Base-by-base conservation (phyloP, 2,329 filamentous ascomycete genomes). In the Aureobasidium sp. region DNA sequence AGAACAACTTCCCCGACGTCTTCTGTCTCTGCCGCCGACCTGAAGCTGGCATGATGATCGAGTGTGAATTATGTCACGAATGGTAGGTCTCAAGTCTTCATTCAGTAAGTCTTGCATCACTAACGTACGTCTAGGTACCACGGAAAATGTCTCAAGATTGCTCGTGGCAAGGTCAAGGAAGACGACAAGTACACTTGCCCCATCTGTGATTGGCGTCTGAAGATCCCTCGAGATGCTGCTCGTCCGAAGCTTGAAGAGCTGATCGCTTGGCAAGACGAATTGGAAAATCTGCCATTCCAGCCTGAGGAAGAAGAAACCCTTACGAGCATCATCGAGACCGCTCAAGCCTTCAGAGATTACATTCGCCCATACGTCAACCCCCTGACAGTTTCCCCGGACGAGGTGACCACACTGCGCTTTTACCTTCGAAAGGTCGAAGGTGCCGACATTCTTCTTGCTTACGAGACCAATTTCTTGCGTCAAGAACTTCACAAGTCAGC, bases 31-130 rank as follows among this genome's bases (percentile, higher is more conserved):
- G 94, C 75, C 85, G 94, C 62, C 90, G 87, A 64, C 84, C 90
- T 7, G 94, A 99, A 74, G 91, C 93, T 38, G 94, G 94, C 55
- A 95, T 97, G 88, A 99, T 99, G 94, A 97, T 99, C 68, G 94
- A 99, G 74, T 99, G 94, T 72, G 94, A 97, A 72, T 80, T 96
- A 40, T 99, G 94, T 74, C 93, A 96, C 69, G 94, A 99, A 77
- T 99, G 94, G 94, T 92, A 73, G 78, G 21, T 29, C 35, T 53
- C 67, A 8, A n/a, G 9, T 38, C 11, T 6, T 9, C 4, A 3
- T 37, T 27, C 19, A 37, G 10, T 9, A 11, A 25, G n/a, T 19
- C 19, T 33, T 21, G 40, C 42, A 27, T 4, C 15, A 38, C 23
- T 58, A 10, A 37, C 11, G 46, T 31, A 31, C 21, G 7, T 51